phyloP scores from a whole-genome alignment of 768 basidiomycete species.

The Rhizopogon vesiculosus region DNA sequence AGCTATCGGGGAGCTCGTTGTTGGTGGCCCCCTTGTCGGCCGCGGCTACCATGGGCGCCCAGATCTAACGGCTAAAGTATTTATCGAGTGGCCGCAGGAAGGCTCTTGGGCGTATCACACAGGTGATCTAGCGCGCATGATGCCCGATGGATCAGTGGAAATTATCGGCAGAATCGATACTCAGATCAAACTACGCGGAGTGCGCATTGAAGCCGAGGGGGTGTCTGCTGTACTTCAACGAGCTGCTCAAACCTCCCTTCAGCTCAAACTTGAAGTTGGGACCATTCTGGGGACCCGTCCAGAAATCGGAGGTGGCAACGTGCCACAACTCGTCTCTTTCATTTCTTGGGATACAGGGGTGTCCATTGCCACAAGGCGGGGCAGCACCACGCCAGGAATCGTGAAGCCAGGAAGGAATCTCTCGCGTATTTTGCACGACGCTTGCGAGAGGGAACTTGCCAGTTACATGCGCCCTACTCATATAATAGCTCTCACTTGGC shows the following conservation, averaged over 20 bases:
- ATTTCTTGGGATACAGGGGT: slow-evolving; percentile 36
- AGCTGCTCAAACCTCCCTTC: slow-evolving; percentile 10
- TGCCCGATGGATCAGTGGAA: slow-evolving; percentile 43
- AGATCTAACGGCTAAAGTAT: slow-evolving; percentile 40
- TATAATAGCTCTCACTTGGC: slow-evolving; percentile 42
- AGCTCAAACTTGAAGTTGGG: slow-evolving; percentile 30
- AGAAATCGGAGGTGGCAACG: slow-evolving; percentile 31
- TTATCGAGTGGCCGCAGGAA: slow-evolving; percentile 38
- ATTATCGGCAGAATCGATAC: slow-evolving; percentile 48
- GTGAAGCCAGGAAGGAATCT: slow-evolving; percentile 27
- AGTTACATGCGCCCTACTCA: slow-evolving; percentile 50
- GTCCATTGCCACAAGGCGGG: slow-evolving; percentile 33
- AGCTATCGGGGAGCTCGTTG: slow-evolving; percentile 43
- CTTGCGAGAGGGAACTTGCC: slow-evolving; percentile 38
- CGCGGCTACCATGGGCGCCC: slow-evolving; percentile 44
- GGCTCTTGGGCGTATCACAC: slow-evolving; percentile 43
- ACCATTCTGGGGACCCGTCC: slow-evolving; percentile 42
- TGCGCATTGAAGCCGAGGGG: slow-evolving; percentile 51
- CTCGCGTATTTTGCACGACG: slow-evolving; percentile 19
- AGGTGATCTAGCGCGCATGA: slow-evolving; percentile 47
- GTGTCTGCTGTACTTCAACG: slow-evolving; percentile 39
- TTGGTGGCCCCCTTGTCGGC: slow-evolving; percentile 45
- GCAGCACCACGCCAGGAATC: slow-evolving; percentile 20
- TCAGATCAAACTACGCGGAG: slow-evolving; percentile 48
- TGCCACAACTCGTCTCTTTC: slow-evolving; percentile 38